phyloP scores from a whole-genome alignment of 2,329 filamentous ascomycete species.

The Periconia sp. region DNA sequence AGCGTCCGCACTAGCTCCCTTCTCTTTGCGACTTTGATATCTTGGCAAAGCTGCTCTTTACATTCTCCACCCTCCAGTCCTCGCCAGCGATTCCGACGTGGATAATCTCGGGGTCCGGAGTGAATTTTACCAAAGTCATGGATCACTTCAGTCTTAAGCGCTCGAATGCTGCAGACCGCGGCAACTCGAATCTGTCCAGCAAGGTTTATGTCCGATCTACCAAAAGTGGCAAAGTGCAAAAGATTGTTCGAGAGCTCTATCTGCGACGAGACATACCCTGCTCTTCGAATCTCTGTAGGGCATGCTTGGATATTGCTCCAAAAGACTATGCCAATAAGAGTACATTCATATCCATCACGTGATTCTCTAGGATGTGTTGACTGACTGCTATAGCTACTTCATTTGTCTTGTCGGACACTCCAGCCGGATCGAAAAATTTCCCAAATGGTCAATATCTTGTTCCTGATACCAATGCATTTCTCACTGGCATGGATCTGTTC shows the following conservation, averaged over 20 bases:
- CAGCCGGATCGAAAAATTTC: slow-evolving; percentile 79
- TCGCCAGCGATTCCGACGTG: slow-evolving; percentile 1
- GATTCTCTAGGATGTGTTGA: slow-evolving; percentile 3
- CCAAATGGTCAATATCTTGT: slow-evolving; percentile 90
- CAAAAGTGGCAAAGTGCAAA: slow-evolving; percentile 95
- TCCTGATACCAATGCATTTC: slow-evolving; percentile 92
- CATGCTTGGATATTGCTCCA: slow-evolving; percentile 74
- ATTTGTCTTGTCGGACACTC: slow-evolving; percentile 86
- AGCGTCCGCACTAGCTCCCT: slow-evolving; percentile 12
- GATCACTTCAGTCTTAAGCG: slow-evolving; percentile 59
- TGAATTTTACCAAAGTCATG: slow-evolving; percentile 18
- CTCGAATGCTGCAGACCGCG: slow-evolving; percentile 55
- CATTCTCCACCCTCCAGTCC: slow-evolving; percentile 8
- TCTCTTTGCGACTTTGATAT: slow-evolving; percentile 13
- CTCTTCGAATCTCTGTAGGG: slow-evolving; percentile 83
- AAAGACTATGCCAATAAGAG: slow-evolving; percentile 76
- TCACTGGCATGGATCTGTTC: slow-evolving; percentile 96
- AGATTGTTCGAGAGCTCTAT: slow-evolving; percentile 96
- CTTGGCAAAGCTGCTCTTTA: slow-evolving; percentile 34
- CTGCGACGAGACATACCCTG: slow-evolving; percentile 95
- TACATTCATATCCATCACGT: slow-evolving; percentile 39
- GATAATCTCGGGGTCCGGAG: background rate
- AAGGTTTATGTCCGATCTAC: slow-evolving; percentile 96
- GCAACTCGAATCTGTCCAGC: slow-evolving; percentile 78
- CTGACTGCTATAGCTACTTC: slow-evolving; percentile 62